phyloP scores from a whole-genome alignment of 192 early-diverging fungal genomes.

The Haplosporangium gracile region DNA sequence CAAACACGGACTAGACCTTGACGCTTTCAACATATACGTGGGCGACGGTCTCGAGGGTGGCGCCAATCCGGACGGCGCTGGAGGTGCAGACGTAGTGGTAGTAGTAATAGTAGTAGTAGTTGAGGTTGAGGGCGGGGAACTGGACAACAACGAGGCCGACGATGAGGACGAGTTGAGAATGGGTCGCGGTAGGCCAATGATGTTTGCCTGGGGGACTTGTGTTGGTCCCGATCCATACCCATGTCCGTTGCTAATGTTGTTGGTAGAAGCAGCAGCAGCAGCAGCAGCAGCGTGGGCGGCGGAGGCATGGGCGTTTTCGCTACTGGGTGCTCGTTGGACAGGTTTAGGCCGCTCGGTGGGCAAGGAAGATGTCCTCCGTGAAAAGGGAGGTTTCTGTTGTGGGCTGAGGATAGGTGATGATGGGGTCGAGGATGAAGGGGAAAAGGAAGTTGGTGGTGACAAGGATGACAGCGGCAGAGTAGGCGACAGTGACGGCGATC shows the following conservation, averaged over 20 bases:
- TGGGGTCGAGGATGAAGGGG: not conserved
- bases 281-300: not conserved
- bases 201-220: constrained; percentile 17
- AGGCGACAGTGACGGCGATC: not conserved
- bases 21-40: constrained; percentile 23
- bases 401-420: constrained; percentile 20
- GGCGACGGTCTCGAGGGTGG: constrained; percentile 18
- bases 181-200: constrained; percentile 39
- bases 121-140: constrained; percentile 7
- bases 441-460: not conserved
- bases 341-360: constrained; percentile 22
- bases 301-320: constrained; percentile 12
- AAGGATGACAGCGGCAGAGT: not conserved
- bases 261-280: not conserved
- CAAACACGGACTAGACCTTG: constrained; percentile 34
- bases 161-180: not conserved
- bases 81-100: not conserved
- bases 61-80: not conserved
- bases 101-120: not conserved
- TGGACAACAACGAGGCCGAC: constrained; percentile 9
- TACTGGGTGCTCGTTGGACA: constrained; percentile 15
- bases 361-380: constrained; percentile 28
- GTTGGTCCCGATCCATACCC: not conserved
- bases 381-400: constrained; percentile 15
- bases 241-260: not conserved